Evolutionary conservation across 768 basidiomycete species (phyloP).

Genomic region (Leccinum sublutescens): DNA sequence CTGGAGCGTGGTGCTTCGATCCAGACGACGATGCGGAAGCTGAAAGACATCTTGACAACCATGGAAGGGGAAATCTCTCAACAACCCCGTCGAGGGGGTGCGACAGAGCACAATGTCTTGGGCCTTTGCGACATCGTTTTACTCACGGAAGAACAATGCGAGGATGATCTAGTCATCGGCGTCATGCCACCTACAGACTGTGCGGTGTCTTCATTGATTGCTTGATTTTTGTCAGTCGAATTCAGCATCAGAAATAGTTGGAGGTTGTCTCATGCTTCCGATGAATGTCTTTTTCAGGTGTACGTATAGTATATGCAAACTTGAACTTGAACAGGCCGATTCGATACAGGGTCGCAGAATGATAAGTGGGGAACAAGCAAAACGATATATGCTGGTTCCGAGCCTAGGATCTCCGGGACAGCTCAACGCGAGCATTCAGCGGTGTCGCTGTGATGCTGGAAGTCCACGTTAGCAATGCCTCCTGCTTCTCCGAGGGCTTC

Average conservation of each 20-base stretch:
- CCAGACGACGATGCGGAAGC: conserved; percentile 42
- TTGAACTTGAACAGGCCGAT: not conserved
- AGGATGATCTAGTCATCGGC: not conserved
- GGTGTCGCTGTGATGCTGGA: conserved; percentile 38
- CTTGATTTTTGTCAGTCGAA: not conserved
- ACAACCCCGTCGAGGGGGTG: too few relatives aligned
- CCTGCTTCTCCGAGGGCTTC: conserved; percentile 32
- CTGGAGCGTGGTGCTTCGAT: conserved; percentile 20
- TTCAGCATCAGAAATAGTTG: not conserved
- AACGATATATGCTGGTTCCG: not conserved
- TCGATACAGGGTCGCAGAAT: not conserved
- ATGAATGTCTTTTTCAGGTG: not conserved
- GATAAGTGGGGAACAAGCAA: not conserved
- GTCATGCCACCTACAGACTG: not conserved
- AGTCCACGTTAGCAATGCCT: conserved; percentile 36
- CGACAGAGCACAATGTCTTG: too few relatives aligned
- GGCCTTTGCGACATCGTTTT: conserved; percentile 40
- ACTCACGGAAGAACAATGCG: conserved; percentile 41
- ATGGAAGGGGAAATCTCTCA: conserved; percentile 43
- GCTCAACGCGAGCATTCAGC: conserved; percentile 22
- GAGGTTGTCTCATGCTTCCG: not conserved
- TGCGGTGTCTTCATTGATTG: not conserved
- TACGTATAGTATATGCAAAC: not conserved
- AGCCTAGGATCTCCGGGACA: conserved; percentile 15
- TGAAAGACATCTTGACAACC: conserved; percentile 50